A percentile compares a stretch with the other conserved stretches of the same genome.
Evolutionary conservation across 768 basidiomycete genomes (phyloP).

Genomic region (Ramaria sp.): DNA sequence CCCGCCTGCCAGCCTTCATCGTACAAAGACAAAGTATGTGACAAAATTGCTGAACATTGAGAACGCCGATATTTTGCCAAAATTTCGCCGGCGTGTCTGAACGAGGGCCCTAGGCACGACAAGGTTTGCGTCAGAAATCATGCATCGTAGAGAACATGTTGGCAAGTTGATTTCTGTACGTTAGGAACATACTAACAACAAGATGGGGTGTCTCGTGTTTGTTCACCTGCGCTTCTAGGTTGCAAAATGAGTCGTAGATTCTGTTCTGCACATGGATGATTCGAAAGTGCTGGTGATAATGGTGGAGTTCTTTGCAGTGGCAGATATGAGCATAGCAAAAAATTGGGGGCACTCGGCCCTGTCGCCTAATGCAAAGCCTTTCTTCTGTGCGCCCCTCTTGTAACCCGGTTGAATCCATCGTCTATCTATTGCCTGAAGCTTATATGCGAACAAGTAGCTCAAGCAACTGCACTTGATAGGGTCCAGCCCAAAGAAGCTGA

Average conservation of each 20-base stretch:
- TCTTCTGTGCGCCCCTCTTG: slow-evolving; percentile 91
- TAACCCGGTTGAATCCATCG: slow-evolving; percentile 88
- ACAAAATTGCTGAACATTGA: slow-evolving; percentile 81
- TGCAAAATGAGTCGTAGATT: slow-evolving; percentile 85
- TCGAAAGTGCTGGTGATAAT: slow-evolving; percentile 68
- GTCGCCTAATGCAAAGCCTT: slow-evolving; percentile 83
- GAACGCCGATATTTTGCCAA: slow-evolving; percentile 74
- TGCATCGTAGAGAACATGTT: slow-evolving; percentile 76
- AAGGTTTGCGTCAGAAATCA: slow-evolving; percentile 46
- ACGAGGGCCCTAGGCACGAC: slow-evolving; percentile 70
- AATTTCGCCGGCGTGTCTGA: slow-evolving; percentile 85
- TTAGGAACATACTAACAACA: slow-evolving; percentile 50
- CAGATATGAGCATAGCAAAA: slow-evolving; percentile 69
- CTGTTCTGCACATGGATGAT: slow-evolving; percentile 72
- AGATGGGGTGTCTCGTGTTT: not conserved
- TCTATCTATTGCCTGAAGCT: slow-evolving; percentile 87
- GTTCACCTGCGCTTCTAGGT: slow-evolving; percentile 40
- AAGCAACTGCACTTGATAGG: slow-evolving; percentile 59
- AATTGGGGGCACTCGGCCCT: slow-evolving; percentile 44
- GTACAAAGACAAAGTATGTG: slow-evolving; percentile 54
- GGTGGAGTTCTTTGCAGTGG: slow-evolving; percentile 83
- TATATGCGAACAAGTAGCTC: slow-evolving; percentile 91
- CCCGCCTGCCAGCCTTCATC: slow-evolving; percentile 69
- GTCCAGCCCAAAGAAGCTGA: slow-evolving; percentile 70
- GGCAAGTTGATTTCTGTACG: slow-evolving; percentile 74